Percentiles rank a stretch among this genome's conserved stretches.
phyloP scores from a whole-genome alignment of 148 eudicot species.

The Rhododendron kiyosumense region DNA sequence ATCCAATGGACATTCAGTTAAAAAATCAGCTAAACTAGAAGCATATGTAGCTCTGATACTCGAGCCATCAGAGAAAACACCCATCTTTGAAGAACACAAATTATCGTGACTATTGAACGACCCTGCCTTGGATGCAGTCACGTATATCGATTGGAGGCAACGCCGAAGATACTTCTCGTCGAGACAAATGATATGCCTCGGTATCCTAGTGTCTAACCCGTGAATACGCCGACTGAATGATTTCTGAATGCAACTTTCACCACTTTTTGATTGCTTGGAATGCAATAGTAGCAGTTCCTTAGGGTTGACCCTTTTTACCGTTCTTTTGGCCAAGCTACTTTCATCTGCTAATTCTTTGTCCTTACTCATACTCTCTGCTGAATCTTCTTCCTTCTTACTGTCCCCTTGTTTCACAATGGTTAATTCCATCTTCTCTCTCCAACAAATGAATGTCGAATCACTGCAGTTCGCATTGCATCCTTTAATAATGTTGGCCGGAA shows the following conservation, averaged over 20 bases:
- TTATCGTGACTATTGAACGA: slow-evolving; percentile 6
- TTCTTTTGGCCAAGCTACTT: not conserved
- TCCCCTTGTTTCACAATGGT: slow-evolving; percentile 1
- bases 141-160: slow-evolving; percentile 46
- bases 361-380: slow-evolving; percentile 5
- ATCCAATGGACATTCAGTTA: slow-evolving; percentile 9
- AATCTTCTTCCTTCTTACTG: slow-evolving; percentile 8
- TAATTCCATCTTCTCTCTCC: slow-evolving; percentile 19
- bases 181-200: slow-evolving; percentile 35
- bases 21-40: slow-evolving; percentile 10
- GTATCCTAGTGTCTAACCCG: slow-evolving; percentile 18
- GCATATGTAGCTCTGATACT: slow-evolving; percentile 12
- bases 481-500: not conserved
- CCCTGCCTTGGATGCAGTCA: slow-evolving; percentile 27
- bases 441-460: not conserved
- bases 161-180: slow-evolving; percentile 49
- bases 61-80: slow-evolving; percentile 13
- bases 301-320: slow-evolving; percentile 1
- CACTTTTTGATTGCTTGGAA: slow-evolving; percentile 9
- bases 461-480: not conserved
- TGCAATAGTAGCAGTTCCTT: slow-evolving; percentile 12
- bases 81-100: slow-evolving; percentile 14
- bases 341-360: slow-evolving; percentile 17
- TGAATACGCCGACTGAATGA: slow-evolving; percentile 14
- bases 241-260: slow-evolving; percentile 18